Evolutionary conservation across 2,329 filamentous ascomycete genomes (phyloP), one percentile per base, ranked within the genome.

Genomic region (Emmonsiellopsis sp.): DNA sequence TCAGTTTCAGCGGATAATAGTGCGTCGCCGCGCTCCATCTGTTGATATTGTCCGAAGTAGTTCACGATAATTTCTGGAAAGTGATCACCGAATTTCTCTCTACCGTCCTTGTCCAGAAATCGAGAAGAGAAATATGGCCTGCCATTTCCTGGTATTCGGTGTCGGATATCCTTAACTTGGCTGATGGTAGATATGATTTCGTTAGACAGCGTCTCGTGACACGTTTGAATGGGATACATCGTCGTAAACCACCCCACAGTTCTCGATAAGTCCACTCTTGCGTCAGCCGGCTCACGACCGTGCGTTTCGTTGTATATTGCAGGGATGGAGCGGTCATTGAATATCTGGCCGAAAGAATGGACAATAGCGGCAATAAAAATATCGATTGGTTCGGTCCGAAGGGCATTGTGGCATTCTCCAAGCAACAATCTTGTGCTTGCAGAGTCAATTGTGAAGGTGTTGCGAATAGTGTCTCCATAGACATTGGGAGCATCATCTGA

Each of bases 171-270:
- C 56, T 73, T 73, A 2, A 73, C 68, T 37, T 62, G 63, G 0
- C 66, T 55, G 5, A 72, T 57, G 4, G 67, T 67, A 4, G 69
- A 64, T 5, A 67, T 54, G 0, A 67, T 61, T 48, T 65, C 55
- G 1, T 65, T 56, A 1, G 62, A 41, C 11, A 59, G 61, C 35
- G 64, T 59, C 2, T 58, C 57, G 1, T 61, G 57, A 26, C 0
- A 62, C 0, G 73, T 64, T 30, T 67, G 68, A 3, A 76, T 69
- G 0, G 75, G 75, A 50, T 73, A 74, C 7, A 78, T 60, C 20
- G 73, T 74, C 0, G 76, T 78, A 55, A 78, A 79, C 76, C 76
- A 79, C 5, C 76, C 76, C 1, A 78, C 68, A 1, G 76, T 78
- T 5, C 73, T 68, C 2, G 75, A 75, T 5, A 78, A 68, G 46